These are phyloP conservation scores for Sonneratia caseolaris DNA, from an alignment of 345 rosid species.

Conservation along the genomic window DNA sequence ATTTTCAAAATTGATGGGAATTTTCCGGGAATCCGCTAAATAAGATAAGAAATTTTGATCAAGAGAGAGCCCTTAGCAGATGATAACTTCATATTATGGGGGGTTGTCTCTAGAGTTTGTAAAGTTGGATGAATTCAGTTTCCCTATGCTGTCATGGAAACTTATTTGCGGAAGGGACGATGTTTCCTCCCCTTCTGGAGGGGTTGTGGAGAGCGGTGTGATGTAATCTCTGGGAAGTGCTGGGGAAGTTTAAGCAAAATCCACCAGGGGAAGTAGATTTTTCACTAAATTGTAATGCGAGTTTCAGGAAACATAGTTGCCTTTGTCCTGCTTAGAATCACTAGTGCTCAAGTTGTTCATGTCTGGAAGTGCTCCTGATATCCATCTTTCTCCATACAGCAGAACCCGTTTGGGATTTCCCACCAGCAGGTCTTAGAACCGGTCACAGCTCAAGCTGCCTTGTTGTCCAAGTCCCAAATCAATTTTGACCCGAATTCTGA, in stretches of 20 bases:
- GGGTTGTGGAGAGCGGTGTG: neutral
- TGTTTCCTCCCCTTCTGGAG: neutral
- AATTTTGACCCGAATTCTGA: constrained; percentile 29
- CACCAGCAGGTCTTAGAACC: constrained; percentile 76
- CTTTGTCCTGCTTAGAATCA: too few species aligned
- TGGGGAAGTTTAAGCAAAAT: neutral
- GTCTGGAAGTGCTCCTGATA: constrained; percentile 8
- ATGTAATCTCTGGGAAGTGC: neutral
- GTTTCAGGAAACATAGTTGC: neutral
- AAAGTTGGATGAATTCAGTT: neutral
- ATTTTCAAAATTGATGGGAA: neutral
- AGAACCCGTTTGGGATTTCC: constrained; percentile 80
- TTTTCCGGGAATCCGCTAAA: neutral
- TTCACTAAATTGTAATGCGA: neutral
- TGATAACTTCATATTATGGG: neutral
- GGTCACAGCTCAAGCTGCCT: constrained; percentile 67
- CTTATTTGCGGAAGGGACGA: neutral
- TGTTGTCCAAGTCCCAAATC: constrained; percentile 37
- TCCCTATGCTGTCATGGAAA: neutral
- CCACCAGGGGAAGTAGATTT: neutral
- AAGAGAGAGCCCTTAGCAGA: neutral
- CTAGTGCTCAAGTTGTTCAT: neutral
- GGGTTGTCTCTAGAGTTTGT: neutral
- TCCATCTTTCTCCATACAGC: constrained; percentile 19
- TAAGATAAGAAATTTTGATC: neutral